Conservation (phyloP, 2,329 filamentous ascomycete genomes). For the Achaetomium macrosporum region DNA sequence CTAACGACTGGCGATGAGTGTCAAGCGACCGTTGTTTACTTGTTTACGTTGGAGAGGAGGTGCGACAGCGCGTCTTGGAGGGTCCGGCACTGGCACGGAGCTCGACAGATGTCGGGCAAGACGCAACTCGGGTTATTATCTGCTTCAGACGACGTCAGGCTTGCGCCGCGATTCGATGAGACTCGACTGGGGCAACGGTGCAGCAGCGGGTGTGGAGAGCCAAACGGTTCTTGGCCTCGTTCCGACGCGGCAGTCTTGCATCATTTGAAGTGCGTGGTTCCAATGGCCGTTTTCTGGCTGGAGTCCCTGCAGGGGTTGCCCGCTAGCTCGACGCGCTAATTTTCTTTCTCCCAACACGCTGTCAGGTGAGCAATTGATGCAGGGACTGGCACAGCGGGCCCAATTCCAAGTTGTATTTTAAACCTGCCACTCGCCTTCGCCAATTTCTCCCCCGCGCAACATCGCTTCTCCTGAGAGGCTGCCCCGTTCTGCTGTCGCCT, state of each 20-base stretch:
- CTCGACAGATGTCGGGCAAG: conserved; percentile 13
- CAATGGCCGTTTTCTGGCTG: conserved; percentile 18
- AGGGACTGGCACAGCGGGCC: conserved; percentile 10
- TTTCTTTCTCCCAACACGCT: conserved; percentile 18
- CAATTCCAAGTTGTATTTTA: neutral
- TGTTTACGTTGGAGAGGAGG: conserved; percentile 20
- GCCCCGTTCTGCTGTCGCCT: conserved; percentile 22
- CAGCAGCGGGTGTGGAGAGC: conserved; percentile 15
- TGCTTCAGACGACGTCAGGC: conserved; percentile 23
- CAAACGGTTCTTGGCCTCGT: conserved; percentile 11
- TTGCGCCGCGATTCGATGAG: conserved; percentile 21
- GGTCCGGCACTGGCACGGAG: neutral
- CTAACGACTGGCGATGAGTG: conserved; percentile 7
- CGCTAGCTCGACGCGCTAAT: conserved; percentile 17
- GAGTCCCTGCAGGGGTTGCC: conserved; percentile 5
- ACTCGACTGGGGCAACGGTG: conserved; percentile 17
- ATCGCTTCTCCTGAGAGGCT: conserved; percentile 22
- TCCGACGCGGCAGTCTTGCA: conserved; percentile 13
- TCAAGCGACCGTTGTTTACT: conserved; percentile 20
- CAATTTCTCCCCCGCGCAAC: conserved; percentile 17
- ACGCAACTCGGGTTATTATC: conserved; percentile 24
- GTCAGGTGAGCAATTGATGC: conserved; percentile 23
- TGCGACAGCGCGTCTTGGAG: conserved; percentile 10
- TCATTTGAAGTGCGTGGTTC: conserved; percentile 23
- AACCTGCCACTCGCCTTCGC: conserved; percentile 16